A percentile compares a stretch with the other conserved stretches of the same genome.
Conservation (phyloP, 306 rosid species). For the Cucurbita pepo region DNA sequence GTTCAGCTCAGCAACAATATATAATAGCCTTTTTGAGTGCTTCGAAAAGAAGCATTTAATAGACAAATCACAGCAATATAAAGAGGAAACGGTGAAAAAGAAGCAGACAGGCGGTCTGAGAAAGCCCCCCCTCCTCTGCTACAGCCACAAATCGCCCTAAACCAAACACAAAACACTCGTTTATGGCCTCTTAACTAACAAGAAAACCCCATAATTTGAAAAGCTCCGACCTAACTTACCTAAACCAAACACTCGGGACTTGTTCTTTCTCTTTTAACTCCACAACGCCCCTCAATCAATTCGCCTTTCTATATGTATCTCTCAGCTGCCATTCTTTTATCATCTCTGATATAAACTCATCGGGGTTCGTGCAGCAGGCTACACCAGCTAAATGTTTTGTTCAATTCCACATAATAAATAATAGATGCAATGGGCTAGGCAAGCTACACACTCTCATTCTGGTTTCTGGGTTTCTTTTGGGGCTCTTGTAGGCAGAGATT, state of each 20-base stretch:
- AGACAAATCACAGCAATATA: constrained; percentile 11
- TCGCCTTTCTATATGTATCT: constrained; percentile 3
- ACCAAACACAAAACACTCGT: constrained; percentile 20
- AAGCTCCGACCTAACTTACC: constrained; percentile 1
- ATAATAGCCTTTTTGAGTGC: constrained; percentile 2
- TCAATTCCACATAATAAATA: neutral
- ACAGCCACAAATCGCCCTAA: constrained; percentile 15
- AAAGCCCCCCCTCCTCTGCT: neutral
- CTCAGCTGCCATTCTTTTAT: constrained; percentile 5
- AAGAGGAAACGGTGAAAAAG: neutral
- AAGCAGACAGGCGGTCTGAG: constrained; percentile 3
- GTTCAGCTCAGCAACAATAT: constrained; percentile 10
- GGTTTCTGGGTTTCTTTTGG: neutral
- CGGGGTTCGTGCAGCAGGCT: constrained; percentile 27
- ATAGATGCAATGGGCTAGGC: neutral
- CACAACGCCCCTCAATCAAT: neutral
- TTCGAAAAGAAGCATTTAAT: constrained; percentile 25
- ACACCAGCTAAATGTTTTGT: neutral
- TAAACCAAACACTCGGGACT: constrained; percentile 15
- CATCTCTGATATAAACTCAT: constrained; percentile 11
- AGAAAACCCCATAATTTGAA: neutral
- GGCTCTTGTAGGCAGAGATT: neutral
- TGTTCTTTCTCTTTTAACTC: neutral
- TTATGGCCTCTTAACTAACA: neutral
- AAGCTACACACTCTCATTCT: neutral